phyloP scores from a whole-genome alignment of 2,329 filamentous ascomycete species.

The Fusarium virguliforme region DNA sequence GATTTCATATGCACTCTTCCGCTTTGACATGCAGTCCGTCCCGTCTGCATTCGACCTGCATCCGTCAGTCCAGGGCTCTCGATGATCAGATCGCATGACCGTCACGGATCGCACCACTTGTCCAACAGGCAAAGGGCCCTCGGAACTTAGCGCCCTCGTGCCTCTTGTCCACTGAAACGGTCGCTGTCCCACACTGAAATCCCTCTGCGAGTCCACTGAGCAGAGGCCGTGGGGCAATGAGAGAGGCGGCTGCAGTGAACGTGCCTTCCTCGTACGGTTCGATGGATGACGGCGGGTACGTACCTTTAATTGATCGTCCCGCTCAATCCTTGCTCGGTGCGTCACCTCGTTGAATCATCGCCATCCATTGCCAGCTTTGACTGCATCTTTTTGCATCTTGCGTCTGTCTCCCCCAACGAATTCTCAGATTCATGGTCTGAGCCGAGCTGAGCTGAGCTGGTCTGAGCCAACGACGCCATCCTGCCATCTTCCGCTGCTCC shows the following conservation, averaged over 20 bases:
- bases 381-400: conserved; percentile 37
- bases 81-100: conserved; percentile 19
- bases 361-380: conserved; percentile 32
- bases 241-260: conserved; percentile 12
- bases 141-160: conserved; percentile 13
- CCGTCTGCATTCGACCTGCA: conserved; percentile 17
- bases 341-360: conserved; percentile 42
- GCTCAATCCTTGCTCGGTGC: conserved; percentile 48
- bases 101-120: conserved; percentile 20
- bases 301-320: conserved; percentile 45
- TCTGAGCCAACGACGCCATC: conserved; percentile 22
- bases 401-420: conserved; percentile 18
- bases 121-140: conserved; percentile 8
- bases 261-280: conserved; percentile 22
- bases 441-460: conserved; percentile 31
- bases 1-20: conserved; percentile 14
- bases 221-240: conserved; percentile 12
- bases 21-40: background rate
- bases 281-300: conserved; percentile 28
- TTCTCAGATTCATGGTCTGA: conserved; percentile 16
- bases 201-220: conserved; percentile 8
- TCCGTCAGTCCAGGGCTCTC: conserved; percentile 3
- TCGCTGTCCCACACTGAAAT: conserved; percentile 9
- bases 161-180: conserved; percentile 14
- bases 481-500: conserved; percentile 20